Conservation (phyloP, 371 early-diverging fungal genomes). For the Mucor velutinosus region DNA sequence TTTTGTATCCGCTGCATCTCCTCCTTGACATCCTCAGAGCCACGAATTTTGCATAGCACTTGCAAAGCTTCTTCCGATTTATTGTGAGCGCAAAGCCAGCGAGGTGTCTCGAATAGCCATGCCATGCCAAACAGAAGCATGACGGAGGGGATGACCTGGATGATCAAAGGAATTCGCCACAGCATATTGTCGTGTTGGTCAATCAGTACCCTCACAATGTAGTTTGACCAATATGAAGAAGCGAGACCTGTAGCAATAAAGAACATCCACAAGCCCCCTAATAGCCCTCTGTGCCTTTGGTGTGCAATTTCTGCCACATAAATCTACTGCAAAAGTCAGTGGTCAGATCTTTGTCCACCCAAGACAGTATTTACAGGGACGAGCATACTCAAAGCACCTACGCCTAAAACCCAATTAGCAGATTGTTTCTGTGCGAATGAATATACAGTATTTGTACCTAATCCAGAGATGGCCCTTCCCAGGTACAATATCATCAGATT, state of each 20-base stretch:
- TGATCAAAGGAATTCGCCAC: constrained; percentile 22
- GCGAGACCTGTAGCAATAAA: constrained; percentile 41
- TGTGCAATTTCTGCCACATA: constrained; percentile 44
- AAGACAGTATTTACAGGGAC: constrained; percentile 26
- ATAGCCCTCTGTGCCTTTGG: constrained; percentile 29
- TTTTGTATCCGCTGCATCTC: constrained; percentile 38
- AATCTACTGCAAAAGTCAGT: constrained; percentile 10
- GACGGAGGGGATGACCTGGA: constrained; percentile 17
- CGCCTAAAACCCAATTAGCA: constrained; percentile 9
- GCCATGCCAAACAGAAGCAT: constrained; percentile 26
- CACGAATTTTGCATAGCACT: constrained; percentile 75
- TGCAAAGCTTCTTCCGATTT: constrained; percentile 65
- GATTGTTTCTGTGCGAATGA: neutral
- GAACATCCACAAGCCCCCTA: constrained; percentile 42
- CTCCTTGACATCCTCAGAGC: constrained; percentile 74
- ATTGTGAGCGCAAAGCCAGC: constrained; percentile 21
- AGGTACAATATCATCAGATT: constrained; percentile 25
- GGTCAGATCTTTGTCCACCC: neutral
- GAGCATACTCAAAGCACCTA: constrained; percentile 34
- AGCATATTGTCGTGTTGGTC: constrained; percentile 13
- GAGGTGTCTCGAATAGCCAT: constrained; percentile 20
- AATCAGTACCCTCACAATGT: constrained; percentile 25
- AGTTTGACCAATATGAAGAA: constrained; percentile 41
- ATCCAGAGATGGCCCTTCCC: constrained; percentile 35
- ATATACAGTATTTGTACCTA: constrained; percentile 12